Base-by-base conservation (phyloP, 768 basidiomycete species). In the Saitozyma podzolica region DNA sequence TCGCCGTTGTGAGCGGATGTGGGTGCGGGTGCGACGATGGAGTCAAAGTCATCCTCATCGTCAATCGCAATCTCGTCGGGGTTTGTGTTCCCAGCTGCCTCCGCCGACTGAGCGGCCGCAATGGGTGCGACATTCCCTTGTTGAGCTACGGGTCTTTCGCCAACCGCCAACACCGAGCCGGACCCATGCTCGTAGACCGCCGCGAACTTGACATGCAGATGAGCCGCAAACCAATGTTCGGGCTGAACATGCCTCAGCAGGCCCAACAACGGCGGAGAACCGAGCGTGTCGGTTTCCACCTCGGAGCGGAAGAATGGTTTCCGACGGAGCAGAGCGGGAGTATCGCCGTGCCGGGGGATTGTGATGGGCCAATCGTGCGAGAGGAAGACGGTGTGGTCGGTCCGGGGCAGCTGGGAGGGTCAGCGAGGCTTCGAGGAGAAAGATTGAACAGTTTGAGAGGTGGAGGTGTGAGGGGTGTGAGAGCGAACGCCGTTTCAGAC, bases 351-450 rank as follows among this genome's bases (percentile, higher is more conserved):
- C 9, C 86, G 86, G 62, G 89, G 92, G 58, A 99, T 93, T 1
- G 83, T 83, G 48, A 85, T 84, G 0, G 96, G 96, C 96, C 95
- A 99, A 79, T 98, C 96, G 75, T 99, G 95, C 2, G 94, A 97
- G 42, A 98, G 83, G 82, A 97, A 91, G 37, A 98, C 84, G 39
- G 86, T 56, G 52, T 68, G 50, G 1, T 59, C 54, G 49, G 20
- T 37, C 8, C 54, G 62, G 8, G 70, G 61, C 0, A 72, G 70
- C 69, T 74, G 43, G 47, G 41, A 29, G 29, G 8, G n/a, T 64
- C 43, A 62, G 63, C 50, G 50, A 11, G 29, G 29, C 2, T 29
- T 5, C 5, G 5, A 29, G 5, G 29, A 29, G 29, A 2, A 29
- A 29, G 29, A 29, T 29, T 29, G 29, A 29, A 29, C 29, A 29